Evolutionary conservation across 768 basidiomycete species (phyloP).

Genomic region (Leccinum rimulosum): DNA sequence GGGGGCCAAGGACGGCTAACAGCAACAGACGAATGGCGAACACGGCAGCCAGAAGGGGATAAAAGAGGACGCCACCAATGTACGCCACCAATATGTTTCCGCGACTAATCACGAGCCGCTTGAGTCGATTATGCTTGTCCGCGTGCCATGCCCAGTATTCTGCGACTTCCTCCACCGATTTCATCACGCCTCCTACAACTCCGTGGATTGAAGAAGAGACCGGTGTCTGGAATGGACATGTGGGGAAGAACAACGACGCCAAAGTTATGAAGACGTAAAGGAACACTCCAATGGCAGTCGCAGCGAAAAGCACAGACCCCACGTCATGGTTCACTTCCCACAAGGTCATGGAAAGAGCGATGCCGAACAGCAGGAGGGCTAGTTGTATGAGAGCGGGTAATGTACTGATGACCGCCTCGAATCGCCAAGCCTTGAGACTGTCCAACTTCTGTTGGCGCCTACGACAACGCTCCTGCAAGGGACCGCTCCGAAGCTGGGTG

Average conservation of each 20-base stretch:
- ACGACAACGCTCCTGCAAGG: conserved; percentile 13
- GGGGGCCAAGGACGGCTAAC: not conserved
- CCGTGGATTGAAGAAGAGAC: conserved; percentile 10
- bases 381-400: conserved; percentile 20
- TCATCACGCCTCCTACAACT: not conserved
- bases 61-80: not conserved
- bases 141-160: conserved; percentile 7
- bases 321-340: conserved; percentile 14
- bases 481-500: conserved; percentile 10
- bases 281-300: conserved; percentile 9
- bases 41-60: not conserved
- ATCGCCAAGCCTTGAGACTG: conserved; percentile 19
- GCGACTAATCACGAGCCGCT: not conserved
- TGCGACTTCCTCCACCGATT: not conserved
- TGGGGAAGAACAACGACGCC: conserved; percentile 9
- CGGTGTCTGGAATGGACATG: conserved; percentile 22
- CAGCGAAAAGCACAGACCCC: conserved; percentile 10
- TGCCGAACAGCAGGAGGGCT: conserved; percentile 21
- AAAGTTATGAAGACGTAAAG: conserved; percentile 20
- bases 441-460: conserved; percentile 18
- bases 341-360: conserved; percentile 13
- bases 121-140: not conserved
- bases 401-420: conserved; percentile 10
- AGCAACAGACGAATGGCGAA: not conserved
- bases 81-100: not conserved